phyloP scores from a whole-genome alignment of 2,329 filamentous ascomycete species.

The Zopfia rhizophila region DNA sequence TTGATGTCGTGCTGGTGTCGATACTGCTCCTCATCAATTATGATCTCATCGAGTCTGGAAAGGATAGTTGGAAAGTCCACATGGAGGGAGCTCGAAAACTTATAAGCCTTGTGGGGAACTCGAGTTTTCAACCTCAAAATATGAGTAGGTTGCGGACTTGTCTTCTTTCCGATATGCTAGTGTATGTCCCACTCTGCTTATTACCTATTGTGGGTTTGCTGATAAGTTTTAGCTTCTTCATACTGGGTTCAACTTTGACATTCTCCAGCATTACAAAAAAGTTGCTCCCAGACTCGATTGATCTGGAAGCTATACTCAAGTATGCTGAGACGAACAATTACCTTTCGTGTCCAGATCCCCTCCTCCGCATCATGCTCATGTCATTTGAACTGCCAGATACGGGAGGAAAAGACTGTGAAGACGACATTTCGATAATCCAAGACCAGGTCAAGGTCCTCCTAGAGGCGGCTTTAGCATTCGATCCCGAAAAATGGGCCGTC shows the following conservation, averaged over 20 bases:
- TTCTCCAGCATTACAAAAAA: slow-evolving; percentile 36
- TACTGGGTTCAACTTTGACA: slow-evolving; percentile 47
- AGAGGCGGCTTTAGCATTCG: slow-evolving; percentile 40
- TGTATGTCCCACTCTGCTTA: slow-evolving; percentile 26
- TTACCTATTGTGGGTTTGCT: slow-evolving; percentile 6
- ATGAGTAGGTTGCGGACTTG: slow-evolving; percentile 47
- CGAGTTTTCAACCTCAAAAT: slow-evolving; percentile 32
- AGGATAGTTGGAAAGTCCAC: slow-evolving; percentile 63
- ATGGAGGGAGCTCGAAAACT: slow-evolving; percentile 62
- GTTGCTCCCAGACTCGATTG: slow-evolving; percentile 43
- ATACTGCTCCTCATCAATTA: slow-evolving; percentile 62
- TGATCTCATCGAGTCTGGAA: slow-evolving; percentile 62
- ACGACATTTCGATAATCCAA: slow-evolving; percentile 30
- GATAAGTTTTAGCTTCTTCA: slow-evolving; percentile 34
- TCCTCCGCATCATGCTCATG: slow-evolving; percentile 49
- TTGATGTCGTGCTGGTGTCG: slow-evolving; percentile 57
- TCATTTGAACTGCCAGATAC: slow-evolving; percentile 46
- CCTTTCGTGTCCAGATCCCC: slow-evolving; percentile 47
- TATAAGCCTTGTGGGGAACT: slow-evolving; percentile 51
- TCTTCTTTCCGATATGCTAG: slow-evolving; percentile 48
- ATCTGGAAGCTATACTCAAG: slow-evolving; percentile 47
- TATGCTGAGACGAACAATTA: slow-evolving; percentile 54
- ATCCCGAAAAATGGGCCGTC: slow-evolving; percentile 44
- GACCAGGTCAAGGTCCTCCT: slow-evolving; percentile 37
- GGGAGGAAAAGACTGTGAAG: slow-evolving; percentile 22